Conservation (phyloP, 2,329 filamentous ascomycete species). For the Cladosporium sp. region DNA sequence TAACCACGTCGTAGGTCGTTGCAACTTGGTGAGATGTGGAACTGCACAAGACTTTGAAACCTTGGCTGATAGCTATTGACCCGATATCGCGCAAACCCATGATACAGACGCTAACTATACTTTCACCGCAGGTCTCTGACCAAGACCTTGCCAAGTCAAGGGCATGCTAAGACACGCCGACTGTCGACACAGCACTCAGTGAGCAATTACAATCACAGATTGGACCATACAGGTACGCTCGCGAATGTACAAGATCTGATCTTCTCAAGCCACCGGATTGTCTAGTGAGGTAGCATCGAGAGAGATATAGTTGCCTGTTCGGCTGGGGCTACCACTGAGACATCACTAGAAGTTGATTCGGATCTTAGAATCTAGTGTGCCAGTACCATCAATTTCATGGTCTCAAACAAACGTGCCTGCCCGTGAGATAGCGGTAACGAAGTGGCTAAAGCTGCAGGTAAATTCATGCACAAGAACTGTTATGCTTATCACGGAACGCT, state of each 20-base stretch:
- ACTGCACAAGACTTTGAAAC: background rate
- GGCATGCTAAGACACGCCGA: background rate
- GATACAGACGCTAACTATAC: too few species aligned
- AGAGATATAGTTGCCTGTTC: background rate
- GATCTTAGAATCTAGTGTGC: background rate
- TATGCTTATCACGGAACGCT: slow-evolving; percentile 2
- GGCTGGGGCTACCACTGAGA: background rate
- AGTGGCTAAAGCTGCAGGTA: background rate
- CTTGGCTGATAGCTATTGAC: background rate
- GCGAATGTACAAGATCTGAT: too few species aligned
- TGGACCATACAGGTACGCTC: background rate
- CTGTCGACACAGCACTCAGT: background rate
- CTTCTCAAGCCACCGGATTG: background rate
- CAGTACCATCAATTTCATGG: background rate
- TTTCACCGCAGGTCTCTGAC: background rate
- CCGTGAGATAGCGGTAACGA: background rate
- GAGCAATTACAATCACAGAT: background rate
- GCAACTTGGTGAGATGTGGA: background rate
- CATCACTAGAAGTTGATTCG: background rate
- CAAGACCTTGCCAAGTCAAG: background rate
- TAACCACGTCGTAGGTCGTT: background rate
- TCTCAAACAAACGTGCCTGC: background rate
- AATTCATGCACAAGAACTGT: background rate
- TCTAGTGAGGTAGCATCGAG: background rate
- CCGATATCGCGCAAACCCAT: too few species aligned